Conservation (phyloP, 768 basidiomycete species). For the Suillus placidus region DNA sequence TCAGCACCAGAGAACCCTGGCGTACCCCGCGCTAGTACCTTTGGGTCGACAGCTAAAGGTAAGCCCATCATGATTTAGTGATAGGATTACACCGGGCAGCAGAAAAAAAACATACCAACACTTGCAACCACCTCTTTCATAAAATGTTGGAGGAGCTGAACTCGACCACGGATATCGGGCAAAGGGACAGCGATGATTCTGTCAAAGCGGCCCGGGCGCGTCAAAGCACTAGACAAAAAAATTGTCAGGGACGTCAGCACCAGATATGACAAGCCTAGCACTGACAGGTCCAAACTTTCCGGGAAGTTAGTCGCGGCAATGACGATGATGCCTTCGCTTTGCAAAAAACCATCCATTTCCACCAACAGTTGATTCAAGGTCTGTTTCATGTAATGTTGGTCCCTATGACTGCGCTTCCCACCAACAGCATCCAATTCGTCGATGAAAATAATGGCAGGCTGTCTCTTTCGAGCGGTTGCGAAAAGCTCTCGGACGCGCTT, state of each 20-base stretch:
- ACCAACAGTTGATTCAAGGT: constrained; percentile 96
- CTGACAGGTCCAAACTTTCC: constrained; percentile 86
- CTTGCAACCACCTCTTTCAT: constrained; percentile 77
- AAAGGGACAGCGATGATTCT: constrained; percentile 89
- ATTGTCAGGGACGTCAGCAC: constrained; percentile 17
- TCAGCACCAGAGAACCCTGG: constrained; percentile 98
- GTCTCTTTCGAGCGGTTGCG: constrained; percentile 88
- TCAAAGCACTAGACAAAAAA: constrained; percentile 67
- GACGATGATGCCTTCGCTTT: constrained; percentile 91
- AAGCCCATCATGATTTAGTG: constrained; percentile 2
- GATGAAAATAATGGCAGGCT: constrained; percentile 98
- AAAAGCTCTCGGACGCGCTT: constrained; percentile 96
- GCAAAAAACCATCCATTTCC: constrained; percentile 96
- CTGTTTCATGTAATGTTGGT: constrained; percentile 90
- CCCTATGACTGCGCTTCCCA: constrained; percentile 79
- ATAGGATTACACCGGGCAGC: not conserved
- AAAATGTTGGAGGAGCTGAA: constrained; percentile 92
- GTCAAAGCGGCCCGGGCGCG: constrained; percentile 96
- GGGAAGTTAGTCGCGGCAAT: constrained; percentile 99
- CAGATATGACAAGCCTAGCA: constrained; percentile 18
- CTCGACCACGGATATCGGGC: constrained; percentile 91
- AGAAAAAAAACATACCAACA: constrained; percentile 43
- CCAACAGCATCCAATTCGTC: constrained; percentile 96
- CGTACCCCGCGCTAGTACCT: constrained; percentile 89
- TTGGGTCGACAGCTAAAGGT: constrained; percentile 73